These are phyloP conservation scores for Durusdinium trenchii DNA, from an alignment of 73 alveolate species.

Conservation along the genomic window DNA sequence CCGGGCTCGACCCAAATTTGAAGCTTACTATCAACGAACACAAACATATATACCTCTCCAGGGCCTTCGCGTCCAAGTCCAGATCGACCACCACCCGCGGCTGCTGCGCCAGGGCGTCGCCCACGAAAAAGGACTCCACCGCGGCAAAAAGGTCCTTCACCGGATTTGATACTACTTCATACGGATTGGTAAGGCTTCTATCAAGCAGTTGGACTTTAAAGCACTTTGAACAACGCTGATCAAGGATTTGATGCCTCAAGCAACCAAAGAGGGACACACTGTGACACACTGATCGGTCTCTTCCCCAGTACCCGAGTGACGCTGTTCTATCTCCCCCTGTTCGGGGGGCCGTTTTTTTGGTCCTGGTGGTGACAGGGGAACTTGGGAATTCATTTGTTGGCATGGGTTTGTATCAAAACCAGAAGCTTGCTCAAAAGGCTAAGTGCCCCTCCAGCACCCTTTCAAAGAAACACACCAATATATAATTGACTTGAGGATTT, in stretches of 20 bases:
- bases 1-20: not conserved
- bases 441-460: too few relatives aligned
- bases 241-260: not conserved
- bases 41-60: not conserved
- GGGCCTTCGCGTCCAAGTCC: not conserved
- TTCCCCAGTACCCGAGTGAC: not conserved
- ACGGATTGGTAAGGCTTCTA: not conserved
- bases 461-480: too few relatives aligned
- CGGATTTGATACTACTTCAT: not conserved
- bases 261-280: not conserved
- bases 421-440: too few relatives aligned
- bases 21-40: not conserved
- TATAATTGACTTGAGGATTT: too few relatives aligned
- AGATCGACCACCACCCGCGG: conserved; percentile 73
- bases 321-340: not conserved
- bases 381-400: too few relatives aligned
- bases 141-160: conserved; percentile 44
- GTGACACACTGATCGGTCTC: not conserved
- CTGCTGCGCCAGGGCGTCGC: conserved; percentile 30
- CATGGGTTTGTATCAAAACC: too few relatives aligned
- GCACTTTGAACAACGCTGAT: too few relatives aligned
- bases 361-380: too few relatives aligned
- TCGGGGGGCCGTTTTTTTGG: too few relatives aligned
- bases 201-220: not conserved
- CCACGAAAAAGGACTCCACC: not conserved